phyloP scores from a whole-genome alignment of 2,329 filamentous ascomycete species.

The Pestalotiopsis sp. region DNA sequence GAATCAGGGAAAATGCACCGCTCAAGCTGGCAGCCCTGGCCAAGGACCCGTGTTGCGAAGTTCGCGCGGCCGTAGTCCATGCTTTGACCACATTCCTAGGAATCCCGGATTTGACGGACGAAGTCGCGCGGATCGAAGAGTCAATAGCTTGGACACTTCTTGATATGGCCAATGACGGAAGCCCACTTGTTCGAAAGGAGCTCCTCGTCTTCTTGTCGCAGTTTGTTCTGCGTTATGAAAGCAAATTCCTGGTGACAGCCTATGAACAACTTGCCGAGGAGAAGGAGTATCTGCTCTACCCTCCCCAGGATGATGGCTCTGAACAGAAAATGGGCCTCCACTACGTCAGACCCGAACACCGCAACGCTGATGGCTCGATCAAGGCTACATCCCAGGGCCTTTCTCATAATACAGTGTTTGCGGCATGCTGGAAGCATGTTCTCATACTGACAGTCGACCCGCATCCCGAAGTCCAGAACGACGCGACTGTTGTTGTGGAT shows the following conservation, averaged over 20 bases:
- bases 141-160: conserved; percentile 86
- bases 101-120: conserved; percentile 88
- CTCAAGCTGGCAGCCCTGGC: conserved; percentile 78
- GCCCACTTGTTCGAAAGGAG: conserved; percentile 91
- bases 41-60: conserved; percentile 87
- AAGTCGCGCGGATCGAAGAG: conserved; percentile 89
- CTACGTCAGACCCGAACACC: conserved; percentile 57
- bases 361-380: conserved; percentile 59
- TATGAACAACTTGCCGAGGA: conserved; percentile 91
- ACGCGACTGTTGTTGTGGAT: conserved; percentile 84
- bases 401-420: conserved; percentile 87
- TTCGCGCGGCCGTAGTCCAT: conserved; percentile 89
- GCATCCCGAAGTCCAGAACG: conserved; percentile 87
- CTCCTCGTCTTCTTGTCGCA: conserved; percentile 91
- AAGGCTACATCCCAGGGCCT: conserved; percentile 59
- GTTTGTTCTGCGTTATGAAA: conserved; percentile 87
- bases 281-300: conserved; percentile 64
- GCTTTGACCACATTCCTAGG: conserved; percentile 93
- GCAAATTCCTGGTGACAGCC: conserved; percentile 87
- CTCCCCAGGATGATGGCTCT: conserved; percentile 56
- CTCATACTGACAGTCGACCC: conserved; percentile 91
- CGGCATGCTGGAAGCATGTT: conserved; percentile 91
- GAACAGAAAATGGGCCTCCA: conserved; percentile 65
- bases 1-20: conserved; percentile 86
- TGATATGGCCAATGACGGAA: conserved; percentile 91